These are phyloP conservation scores for Penicillium cinerascens DNA, from an alignment of 495 filamentous ascomycete species.

Conservation along the genomic window DNA sequence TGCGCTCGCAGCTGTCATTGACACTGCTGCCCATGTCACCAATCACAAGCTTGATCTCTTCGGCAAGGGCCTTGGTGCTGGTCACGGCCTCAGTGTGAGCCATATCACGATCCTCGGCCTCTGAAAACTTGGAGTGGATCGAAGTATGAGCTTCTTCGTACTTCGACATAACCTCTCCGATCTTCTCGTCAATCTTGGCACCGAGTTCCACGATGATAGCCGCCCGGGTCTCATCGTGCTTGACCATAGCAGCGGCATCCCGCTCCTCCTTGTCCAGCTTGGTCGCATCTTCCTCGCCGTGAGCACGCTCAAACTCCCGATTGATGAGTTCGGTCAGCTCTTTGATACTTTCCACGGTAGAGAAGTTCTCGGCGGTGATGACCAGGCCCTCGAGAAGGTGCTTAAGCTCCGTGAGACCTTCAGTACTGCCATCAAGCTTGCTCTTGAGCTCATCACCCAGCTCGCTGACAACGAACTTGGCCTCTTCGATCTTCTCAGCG, in stretches of 20 bases:
- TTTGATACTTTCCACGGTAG: conserved; percentile 63
- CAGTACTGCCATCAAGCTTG: conserved; percentile 55
- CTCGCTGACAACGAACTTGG: conserved; percentile 64
- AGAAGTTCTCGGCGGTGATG: conserved; percentile 56
- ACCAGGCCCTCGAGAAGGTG: conserved; percentile 60
- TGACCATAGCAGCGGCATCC: conserved; percentile 64
- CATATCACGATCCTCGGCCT: conserved; percentile 60
- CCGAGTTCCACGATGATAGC: conserved; percentile 54
- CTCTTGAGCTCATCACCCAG: conserved; percentile 64
- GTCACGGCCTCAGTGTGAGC: conserved; percentile 66
- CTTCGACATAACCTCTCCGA: conserved; percentile 71
- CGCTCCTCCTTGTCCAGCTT: conserved; percentile 77
- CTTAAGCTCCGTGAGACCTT: conserved; percentile 52
- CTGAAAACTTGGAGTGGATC: conserved; percentile 65
- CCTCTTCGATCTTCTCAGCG: conserved; percentile 55
- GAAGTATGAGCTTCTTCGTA: conserved; percentile 75
- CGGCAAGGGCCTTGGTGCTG: conserved; percentile 70
- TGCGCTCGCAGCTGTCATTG: conserved; percentile 78
- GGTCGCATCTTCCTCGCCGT: conserved; percentile 61
- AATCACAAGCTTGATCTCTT: conserved; percentile 79
- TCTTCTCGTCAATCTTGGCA: conserved; percentile 73
- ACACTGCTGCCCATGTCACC: conserved; percentile 80
- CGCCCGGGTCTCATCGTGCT: conserved; percentile 58
- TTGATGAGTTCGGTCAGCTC: conserved; percentile 77
- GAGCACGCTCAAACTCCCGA: conserved; percentile 74